Evolutionary conservation across 352 stramenopile genomes (phyloP), one percentile per base, ranked within the genome.

Genomic region (Chrysophaeum taylorii): DNA sequence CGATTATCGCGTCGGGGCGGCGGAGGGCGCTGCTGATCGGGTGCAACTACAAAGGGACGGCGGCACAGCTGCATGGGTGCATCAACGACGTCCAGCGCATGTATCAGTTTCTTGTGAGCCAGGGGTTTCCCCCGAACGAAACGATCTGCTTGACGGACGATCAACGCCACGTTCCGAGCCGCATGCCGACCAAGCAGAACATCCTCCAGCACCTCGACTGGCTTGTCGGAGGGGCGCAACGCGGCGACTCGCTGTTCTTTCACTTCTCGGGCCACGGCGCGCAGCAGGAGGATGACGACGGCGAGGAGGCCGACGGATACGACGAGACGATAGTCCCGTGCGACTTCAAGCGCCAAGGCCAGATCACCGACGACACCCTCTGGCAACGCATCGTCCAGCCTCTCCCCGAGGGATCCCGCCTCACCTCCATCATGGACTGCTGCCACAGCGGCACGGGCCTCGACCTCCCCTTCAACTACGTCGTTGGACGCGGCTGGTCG

Each of bases 361-460:
- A 77, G 63, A 80, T 82, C 48, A 69, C 71, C 12, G 77, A 82
- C 69, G 74, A 82, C 64, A 75, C 78, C 15, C 33, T 63, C 4
- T 23, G 25, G 27, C 15, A 7, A 9, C 12, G 36, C 9, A 15
- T 35, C 52, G 29, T 63, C 7, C 4, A 4, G 64, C 42, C 63
- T n/a, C 29, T 75, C 15, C 64, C 70, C n/a, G 64, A 67, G 2
- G 72, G 72, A 27, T 52, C 72, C 1, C 70, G 75, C 15, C 64
- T 84, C 25, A 84, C 79, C n/a, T 69, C 76, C 2, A 71, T 86
- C 43, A 87, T 88, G 78, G 82, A 88, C 66, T 85, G 80, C 73
- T 88, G 83, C 70, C 82, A 88, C 63, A 80, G 63, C 39, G 84
- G 84, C 63, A 88, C 84, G 1, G 84, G 77, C 33, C 70, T 90